Evolutionary conservation across 805 yeast genomes (phyloP).

Genomic region (Wickerhamomyces queroliae): DNA sequence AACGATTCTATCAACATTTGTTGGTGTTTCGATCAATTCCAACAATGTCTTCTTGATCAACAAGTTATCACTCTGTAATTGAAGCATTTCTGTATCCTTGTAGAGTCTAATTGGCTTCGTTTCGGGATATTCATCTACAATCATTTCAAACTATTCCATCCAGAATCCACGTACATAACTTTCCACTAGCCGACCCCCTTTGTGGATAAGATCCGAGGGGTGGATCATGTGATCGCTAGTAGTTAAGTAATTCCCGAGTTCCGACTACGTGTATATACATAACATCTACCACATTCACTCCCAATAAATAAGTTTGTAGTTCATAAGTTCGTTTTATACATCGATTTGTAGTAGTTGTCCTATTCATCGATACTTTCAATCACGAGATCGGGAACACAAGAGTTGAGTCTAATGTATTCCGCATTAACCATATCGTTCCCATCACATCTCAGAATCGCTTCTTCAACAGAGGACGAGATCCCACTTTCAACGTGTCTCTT

Average conservation of each 20-base stretch:
- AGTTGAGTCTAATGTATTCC: constrained; percentile 4
- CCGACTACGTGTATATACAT: too few relatives aligned
- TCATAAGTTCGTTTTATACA: too few relatives aligned
- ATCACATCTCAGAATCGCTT: constrained; percentile 5
- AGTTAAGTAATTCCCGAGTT: too few relatives aligned
- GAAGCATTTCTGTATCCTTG: too few relatives aligned
- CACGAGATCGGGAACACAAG: constrained; percentile 4
- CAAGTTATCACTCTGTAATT: constrained; percentile 78
- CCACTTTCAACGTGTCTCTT: constrained; percentile 8
- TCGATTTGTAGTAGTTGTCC: too few relatives aligned
- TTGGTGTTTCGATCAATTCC: constrained; percentile 55
- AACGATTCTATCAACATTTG: constrained; percentile 74
- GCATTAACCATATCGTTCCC: constrained; percentile 8
- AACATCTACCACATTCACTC: too few relatives aligned
- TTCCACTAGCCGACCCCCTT: too few relatives aligned
- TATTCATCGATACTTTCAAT: constrained; percentile 4
- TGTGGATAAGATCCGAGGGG: too few relatives aligned
- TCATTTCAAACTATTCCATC: too few relatives aligned
- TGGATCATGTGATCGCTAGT: too few relatives aligned
- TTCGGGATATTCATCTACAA: neutral
- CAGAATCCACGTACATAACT: too few relatives aligned
- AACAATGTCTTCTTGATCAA: constrained; percentile 75
- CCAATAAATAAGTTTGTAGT: too few relatives aligned
- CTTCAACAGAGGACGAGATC: constrained; percentile 1
- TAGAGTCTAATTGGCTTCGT: constrained; percentile 9